Evolutionary conservation across 1,284 basidiomycete genomes (phyloP).

Genomic region (Trichosporon coremiiforme): DNA sequence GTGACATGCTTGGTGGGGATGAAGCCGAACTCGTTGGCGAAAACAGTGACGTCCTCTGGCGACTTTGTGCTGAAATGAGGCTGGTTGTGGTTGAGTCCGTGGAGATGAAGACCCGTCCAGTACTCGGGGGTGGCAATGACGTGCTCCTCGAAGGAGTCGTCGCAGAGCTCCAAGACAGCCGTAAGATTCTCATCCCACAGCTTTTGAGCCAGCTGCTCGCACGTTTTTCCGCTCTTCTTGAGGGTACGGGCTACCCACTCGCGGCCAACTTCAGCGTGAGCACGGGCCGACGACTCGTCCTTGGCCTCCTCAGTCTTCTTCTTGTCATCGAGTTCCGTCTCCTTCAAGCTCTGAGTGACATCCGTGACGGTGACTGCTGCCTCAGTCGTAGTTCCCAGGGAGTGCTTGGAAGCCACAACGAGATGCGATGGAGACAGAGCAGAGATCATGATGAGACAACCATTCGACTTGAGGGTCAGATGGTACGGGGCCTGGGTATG

Average conservation of each 20-base stretch:
- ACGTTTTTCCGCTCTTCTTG: slow-evolving; percentile 65
- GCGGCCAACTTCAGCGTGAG: slow-evolving; percentile 53
- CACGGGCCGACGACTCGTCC: slow-evolving; percentile 39
- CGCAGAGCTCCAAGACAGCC: slow-evolving; percentile 93
- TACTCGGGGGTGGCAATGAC: slow-evolving; percentile 81
- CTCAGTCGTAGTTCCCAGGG: slow-evolving; percentile 64
- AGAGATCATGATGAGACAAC: slow-evolving; percentile 96
- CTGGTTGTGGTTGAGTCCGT: slow-evolving; percentile 80
- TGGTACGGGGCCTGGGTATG: slow-evolving; percentile 81
- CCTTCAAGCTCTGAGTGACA: slow-evolving; percentile 19
- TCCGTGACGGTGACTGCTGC: slow-evolving; percentile 29
- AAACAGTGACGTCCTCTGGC: slow-evolving; percentile 69
- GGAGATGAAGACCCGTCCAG: slow-evolving; percentile 87
- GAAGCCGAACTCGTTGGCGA: slow-evolving; percentile 90
- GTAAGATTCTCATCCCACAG: slow-evolving; percentile 87
- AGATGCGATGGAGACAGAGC: slow-evolving; percentile 75
- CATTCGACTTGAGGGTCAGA: slow-evolving; percentile 93
- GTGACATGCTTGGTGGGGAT: slow-evolving; percentile 71
- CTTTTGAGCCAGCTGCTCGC: slow-evolving; percentile 70
- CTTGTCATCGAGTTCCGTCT: slow-evolving; percentile 28
- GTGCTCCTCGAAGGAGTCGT: slow-evolving; percentile 97
- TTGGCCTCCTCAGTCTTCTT: slow-evolving; percentile 25
- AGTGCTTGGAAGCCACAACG: slow-evolving; percentile 90
- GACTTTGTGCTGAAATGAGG: slow-evolving; percentile 74
- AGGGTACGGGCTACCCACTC: slow-evolving; percentile 80